Evolutionary conservation across 768 basidiomycete genomes (phyloP), one percentile per base, ranked within the genome.

Genomic region (Russula sp.): DNA sequence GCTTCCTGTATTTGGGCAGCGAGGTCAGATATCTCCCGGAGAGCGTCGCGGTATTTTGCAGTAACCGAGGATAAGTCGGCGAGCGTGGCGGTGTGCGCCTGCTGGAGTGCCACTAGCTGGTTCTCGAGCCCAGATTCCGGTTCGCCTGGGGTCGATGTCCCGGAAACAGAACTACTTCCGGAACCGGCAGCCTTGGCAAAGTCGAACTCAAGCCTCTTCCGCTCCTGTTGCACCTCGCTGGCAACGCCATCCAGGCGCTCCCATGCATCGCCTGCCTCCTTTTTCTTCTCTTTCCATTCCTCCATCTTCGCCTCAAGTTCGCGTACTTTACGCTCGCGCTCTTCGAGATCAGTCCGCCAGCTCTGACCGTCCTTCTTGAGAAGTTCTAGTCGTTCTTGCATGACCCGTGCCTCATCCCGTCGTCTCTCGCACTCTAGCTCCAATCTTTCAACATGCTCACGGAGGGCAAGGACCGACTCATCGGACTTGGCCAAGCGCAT

Each of bases 21-120:
- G 46, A 99, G 83, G 70, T 95, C 93, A n/a, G 90, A 89, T 63
- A 99, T 96, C 75, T 96, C 92, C 55, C 84, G 84, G 34, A 98
- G 81, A 20, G 95, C 91, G 64, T 96, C 90, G 34, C 87, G 86
- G 72, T 95, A 98, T 74, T 95, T 95, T 60, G 78, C 75, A 1
- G 88, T 86, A 40, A 97, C 83, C 1, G 84, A 80, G 8, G 92
- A 86, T 42, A 95, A 81, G 69, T 95, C 92, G 9, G 84, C 79
- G 24, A 95, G 80, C 0, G 91, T 92, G 48, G 87, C 87, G 11
- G 84, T 84, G 70, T 94, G 90, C 3, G 87, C 90, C 71, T 91
- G 83, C 71, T 89, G 90, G n/a, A 98, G 81, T 13, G 83, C 79
- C 9, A 84, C 74, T 30, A 95, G 77, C 74, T 95, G 89, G 24